Percentiles rank a stretch among this genome's conserved stretches.
These are phyloP conservation scores for Amaranthus hypochondriacus DNA, from an alignment of 148 eudicot species.

Conservation along the genomic window DNA sequence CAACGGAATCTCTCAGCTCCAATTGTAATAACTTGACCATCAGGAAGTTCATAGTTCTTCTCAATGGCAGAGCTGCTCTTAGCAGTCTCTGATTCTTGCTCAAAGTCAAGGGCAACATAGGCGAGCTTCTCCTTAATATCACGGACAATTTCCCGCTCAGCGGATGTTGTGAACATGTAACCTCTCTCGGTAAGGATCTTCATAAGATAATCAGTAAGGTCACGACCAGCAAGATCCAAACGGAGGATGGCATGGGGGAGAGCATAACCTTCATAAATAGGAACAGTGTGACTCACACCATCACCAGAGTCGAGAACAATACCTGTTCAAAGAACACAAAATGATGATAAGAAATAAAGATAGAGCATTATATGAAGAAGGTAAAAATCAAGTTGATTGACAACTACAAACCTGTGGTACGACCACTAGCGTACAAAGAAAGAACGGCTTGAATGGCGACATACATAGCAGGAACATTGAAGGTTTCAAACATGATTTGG, in stretches of 20 bases:
- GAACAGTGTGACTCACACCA: too few relatives aligned
- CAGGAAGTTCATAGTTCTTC: constrained; percentile 26
- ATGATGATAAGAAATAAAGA: too few relatives aligned
- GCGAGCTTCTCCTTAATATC: constrained; percentile 28
- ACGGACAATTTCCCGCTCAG: constrained; percentile 28
- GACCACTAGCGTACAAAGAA: neutral
- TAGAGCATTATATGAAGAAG: neutral
- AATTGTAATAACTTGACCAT: constrained; percentile 20
- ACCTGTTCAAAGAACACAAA: too few relatives aligned
- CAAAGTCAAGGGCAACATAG: constrained; percentile 20
- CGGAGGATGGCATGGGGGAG: too few relatives aligned
- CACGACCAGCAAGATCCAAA: constrained; percentile 1
- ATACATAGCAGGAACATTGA: too few relatives aligned
- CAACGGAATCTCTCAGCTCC: constrained; percentile 28
- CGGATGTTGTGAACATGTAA: constrained; percentile 24
- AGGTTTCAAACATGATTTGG: too few relatives aligned
- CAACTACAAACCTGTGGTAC: too few relatives aligned
- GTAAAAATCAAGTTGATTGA: too few relatives aligned
- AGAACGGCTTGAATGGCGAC: too few relatives aligned
- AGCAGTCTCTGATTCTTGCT: constrained; percentile 14
- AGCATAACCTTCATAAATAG: too few relatives aligned
- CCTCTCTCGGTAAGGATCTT: constrained; percentile 29
- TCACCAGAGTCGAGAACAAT: too few relatives aligned
- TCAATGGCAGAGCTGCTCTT: constrained; percentile 23
- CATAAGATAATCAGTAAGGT: constrained; percentile 28